These are phyloP conservation scores for Fragaria vesca DNA, from an alignment of 306 rosid genomes.

Conservation along the genomic window DNA sequence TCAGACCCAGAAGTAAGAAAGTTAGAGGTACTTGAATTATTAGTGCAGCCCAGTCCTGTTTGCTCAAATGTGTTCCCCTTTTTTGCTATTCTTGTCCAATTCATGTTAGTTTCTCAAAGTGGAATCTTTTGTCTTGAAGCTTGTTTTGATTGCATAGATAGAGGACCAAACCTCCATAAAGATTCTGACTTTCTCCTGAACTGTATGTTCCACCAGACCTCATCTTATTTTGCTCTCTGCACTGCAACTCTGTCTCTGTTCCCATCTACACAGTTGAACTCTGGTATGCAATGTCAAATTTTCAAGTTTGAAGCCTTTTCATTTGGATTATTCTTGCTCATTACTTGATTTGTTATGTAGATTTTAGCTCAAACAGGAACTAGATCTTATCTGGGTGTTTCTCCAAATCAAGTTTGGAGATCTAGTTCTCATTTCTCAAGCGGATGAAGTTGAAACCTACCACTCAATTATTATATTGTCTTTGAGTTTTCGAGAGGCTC, in stretches of 20 bases:
- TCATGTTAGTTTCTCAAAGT: not conserved
- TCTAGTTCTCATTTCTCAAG: not conserved
- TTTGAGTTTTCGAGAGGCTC: not conserved
- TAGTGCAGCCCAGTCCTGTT: not conserved
- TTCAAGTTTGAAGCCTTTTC: not conserved
- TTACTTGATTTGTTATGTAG: slow-evolving; percentile 8
- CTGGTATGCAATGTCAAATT: not conserved
- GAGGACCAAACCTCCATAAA: not conserved
- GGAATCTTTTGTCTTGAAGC: slow-evolving; percentile 15
- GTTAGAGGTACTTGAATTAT: not conserved
- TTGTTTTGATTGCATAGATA: slow-evolving; percentile 6
- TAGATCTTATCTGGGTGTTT: slow-evolving; percentile 14
- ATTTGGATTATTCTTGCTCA: not conserved
- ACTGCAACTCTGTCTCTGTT: not conserved
- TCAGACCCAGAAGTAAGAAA: not conserved
- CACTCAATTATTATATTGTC: not conserved
- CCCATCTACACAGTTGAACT: not conserved
- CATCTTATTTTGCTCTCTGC: not conserved
- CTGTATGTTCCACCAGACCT: not conserved
- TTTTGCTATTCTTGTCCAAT: not conserved
- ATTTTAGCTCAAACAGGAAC: slow-evolving; percentile 8
- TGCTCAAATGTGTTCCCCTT: not conserved
- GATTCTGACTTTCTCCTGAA: not conserved
- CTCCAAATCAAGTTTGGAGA: not conserved
- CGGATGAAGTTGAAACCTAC: slow-evolving; percentile 7